These are phyloP conservation scores for Cyberlindnera mrakii DNA, from an alignment of 805 yeast species.

Conservation along the genomic window DNA sequence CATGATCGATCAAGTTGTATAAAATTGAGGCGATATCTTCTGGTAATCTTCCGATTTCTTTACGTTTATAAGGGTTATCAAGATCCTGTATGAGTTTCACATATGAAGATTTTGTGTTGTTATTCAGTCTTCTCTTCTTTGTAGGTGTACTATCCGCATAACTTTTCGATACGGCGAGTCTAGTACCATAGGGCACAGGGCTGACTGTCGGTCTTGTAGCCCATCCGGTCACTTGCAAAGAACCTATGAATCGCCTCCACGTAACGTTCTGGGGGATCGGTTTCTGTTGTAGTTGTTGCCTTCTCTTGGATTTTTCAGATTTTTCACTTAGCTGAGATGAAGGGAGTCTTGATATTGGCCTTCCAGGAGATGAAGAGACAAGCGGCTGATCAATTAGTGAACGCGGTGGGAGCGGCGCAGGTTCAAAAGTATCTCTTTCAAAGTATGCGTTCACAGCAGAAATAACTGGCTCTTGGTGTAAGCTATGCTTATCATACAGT, in stretches of 20 bases:
- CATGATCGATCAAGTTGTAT: conserved; percentile 55
- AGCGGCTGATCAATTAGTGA: not conserved
- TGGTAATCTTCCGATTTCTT: conserved; percentile 74
- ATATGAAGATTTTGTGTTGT: conserved; percentile 25
- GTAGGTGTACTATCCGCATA: conserved; percentile 23
- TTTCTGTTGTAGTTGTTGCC: not conserved
- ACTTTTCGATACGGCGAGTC: conserved; percentile 32
- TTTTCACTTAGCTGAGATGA: not conserved
- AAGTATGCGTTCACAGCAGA: conserved; percentile 36
- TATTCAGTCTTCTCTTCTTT: conserved; percentile 20
- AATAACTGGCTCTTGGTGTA: conserved; percentile 24
- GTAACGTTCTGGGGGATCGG: not conserved
- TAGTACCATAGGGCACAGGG: conserved; percentile 40
- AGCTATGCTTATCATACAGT: conserved; percentile 25
- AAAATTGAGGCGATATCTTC: conserved; percentile 63
- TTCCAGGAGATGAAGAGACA: not conserved
- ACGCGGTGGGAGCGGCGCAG: not conserved
- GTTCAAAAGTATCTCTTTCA: conserved; percentile 19
- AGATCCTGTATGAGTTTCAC: conserved; percentile 26
- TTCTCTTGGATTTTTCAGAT: not conserved
- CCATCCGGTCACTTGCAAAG: conserved; percentile 58
- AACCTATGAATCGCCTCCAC: conserved; percentile 52
- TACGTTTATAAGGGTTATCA: conserved; percentile 20
- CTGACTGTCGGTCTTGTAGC: conserved; percentile 60
- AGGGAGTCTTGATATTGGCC: not conserved